Base-by-base conservation (phyloP, 441 rosid genomes). In the Bocquillonia castaneifolia region DNA sequence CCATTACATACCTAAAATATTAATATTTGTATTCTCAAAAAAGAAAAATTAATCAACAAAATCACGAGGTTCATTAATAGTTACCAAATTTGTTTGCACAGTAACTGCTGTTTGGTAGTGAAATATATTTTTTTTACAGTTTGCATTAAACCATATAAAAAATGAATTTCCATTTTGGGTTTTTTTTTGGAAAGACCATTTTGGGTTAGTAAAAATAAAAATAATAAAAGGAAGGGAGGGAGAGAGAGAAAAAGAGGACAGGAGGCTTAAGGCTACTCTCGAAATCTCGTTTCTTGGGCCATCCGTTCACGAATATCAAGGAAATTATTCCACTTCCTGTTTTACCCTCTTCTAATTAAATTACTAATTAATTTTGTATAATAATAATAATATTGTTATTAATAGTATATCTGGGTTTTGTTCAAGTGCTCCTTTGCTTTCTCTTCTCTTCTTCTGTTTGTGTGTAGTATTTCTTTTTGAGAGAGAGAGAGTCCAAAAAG, bases 271-370 rank as follows among this genome's bases (percentile, higher is more conserved):
- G 26, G 18, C 66, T 20, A 64, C 75, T 73, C 80, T 78, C 63
- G 18, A 77, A 82, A 79, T 80, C 85, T 84, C 84, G 84, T 83
- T 82, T 81, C 81, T 68, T 79, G 94, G 85, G 83, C 86, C 84
- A 77, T 64, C 77, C 74, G 82, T 78, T 87, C 87, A 58, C 83
- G 85, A 81, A 66, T 72, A 75, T 72, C 88, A 69, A 79, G 85
- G 86, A 56, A 58, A 47, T 72, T 66, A 79, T 69, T 64, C 63
- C 20, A 63, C 57, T 76, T 59, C 84, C 83, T 62, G 77, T 71
- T 82, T 74, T 78, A 60, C 85, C 86, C 85, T 61, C 66, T 9
- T 40, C 12, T 15, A 34, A 50, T 56, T 47, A n/a, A 42, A 25
- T 13, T 32, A 39, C 40, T 58, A 45, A 45, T 68, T 42, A 9